Evolutionary conservation across 768 basidiomycete species (phyloP).

Genomic region (Mycena haematopus): DNA sequence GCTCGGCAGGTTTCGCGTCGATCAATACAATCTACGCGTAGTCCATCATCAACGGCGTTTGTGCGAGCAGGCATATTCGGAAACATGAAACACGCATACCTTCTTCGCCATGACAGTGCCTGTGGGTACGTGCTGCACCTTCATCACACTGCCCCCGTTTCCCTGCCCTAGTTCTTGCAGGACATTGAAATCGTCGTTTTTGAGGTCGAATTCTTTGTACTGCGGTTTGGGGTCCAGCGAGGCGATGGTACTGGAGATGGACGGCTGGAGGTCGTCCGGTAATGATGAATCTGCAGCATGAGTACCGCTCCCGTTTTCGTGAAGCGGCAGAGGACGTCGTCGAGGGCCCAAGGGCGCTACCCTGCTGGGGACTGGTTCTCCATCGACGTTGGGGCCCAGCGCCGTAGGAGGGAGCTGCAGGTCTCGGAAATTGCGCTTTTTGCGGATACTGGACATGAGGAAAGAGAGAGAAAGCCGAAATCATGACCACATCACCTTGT

Average conservation of each 20-base stretch:
- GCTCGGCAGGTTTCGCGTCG: constrained; percentile 93
- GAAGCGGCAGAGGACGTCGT: constrained; percentile 77
- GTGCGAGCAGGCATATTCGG: constrained; percentile 13
- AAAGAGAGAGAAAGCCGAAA: constrained; percentile 2
- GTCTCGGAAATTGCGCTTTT: constrained; percentile 91
- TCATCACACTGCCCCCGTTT: constrained; percentile 97
- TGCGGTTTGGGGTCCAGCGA: constrained; percentile 86
- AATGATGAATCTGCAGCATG: constrained; percentile 33
- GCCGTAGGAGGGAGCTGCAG: constrained; percentile 73
- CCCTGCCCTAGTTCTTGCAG: constrained; percentile 92
- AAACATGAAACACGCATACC: constrained; percentile 51
- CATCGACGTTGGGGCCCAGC: constrained; percentile 37
- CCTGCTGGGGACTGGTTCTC: constrained; percentile 53
- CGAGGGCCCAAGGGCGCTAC: constrained; percentile 55
- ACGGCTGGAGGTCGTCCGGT: constrained; percentile 58
- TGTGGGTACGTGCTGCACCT: constrained; percentile 91
- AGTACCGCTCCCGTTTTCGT: constrained; percentile 54
- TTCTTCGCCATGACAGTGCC: constrained; percentile 98
- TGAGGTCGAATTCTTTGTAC: constrained; percentile 71
- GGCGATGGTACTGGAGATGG: constrained; percentile 83
- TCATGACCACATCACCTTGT: not conserved
- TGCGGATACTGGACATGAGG: constrained; percentile 68
- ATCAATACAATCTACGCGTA: constrained; percentile 83
- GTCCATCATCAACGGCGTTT: constrained; percentile 11
- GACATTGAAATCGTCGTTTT: constrained; percentile 87